These are phyloP conservation scores for Yamadazyma buinensis DNA, from an alignment of 1,139 yeast genomes.

Conservation along the genomic window DNA sequence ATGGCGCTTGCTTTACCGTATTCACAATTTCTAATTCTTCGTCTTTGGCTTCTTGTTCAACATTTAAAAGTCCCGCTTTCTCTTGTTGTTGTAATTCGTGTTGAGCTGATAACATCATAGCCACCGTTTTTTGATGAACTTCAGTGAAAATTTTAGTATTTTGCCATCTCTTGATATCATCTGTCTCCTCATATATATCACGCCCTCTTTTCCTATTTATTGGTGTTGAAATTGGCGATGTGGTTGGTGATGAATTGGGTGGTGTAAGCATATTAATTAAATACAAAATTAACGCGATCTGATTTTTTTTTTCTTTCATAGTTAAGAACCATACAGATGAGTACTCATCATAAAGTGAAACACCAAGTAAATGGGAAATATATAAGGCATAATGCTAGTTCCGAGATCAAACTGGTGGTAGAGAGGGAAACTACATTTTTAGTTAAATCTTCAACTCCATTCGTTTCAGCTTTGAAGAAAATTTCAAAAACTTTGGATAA, in stretches of 20 bases:
- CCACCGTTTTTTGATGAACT: slow-evolving; percentile 26
- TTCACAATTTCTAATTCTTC: slow-evolving; percentile 1
- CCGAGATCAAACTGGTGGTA: slow-evolving; percentile 23
- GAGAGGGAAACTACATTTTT: slow-evolving; percentile 48
- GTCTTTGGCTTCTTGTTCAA: slow-evolving; percentile 50
- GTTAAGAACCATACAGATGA: too few species aligned
- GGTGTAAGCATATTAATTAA: slow-evolving; percentile 2
- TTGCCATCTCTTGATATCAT: slow-evolving; percentile 21
- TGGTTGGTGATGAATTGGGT: slow-evolving; percentile 5
- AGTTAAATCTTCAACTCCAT: slow-evolving; percentile 59
- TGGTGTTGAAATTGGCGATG: slow-evolving; percentile 11
- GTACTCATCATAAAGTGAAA: slow-evolving; percentile 3
- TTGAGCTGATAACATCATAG: slow-evolving; percentile 28
- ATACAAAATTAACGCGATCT: neutral
- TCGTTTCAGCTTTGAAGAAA: slow-evolving; percentile 57
- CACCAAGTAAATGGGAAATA: slow-evolving; percentile 23
- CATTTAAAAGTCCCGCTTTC: slow-evolving; percentile 29
- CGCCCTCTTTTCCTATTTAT: slow-evolving; percentile 8
- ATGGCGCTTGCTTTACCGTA: slow-evolving; percentile 24
- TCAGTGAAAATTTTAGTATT: slow-evolving; percentile 26
- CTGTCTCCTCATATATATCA: slow-evolving; percentile 7
- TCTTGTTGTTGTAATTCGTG: slow-evolving; percentile 12
- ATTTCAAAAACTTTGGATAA: slow-evolving; percentile 44
- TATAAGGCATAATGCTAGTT: slow-evolving; percentile 46
- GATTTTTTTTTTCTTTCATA: too few species aligned